Conservation (phyloP, 306 rosid species). For the Crotalaria pallida region DNA sequence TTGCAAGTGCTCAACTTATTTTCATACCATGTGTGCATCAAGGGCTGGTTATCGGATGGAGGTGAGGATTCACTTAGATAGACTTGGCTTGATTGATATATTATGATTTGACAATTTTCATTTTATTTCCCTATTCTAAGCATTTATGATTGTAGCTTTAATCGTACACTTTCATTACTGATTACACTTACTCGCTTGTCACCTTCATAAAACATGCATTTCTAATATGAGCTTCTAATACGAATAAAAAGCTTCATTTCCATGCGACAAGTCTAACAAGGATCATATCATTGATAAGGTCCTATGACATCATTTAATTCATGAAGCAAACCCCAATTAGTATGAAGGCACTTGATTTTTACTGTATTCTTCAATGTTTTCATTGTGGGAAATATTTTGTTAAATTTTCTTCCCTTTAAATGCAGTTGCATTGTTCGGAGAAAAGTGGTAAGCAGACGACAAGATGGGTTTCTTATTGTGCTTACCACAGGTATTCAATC, state of each 20-base stretch:
- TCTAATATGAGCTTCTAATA: not conserved
- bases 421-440: slow-evolving; percentile 92
- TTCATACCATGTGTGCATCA: slow-evolving; percentile 99
- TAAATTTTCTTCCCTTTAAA: slow-evolving; percentile 24
- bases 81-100: slow-evolving; percentile 10
- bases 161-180: not conserved
- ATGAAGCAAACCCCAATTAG: not conserved
- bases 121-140: slow-evolving; percentile 15
- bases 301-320: not conserved
- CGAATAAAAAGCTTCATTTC: not conserved
- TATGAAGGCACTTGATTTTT: not conserved
- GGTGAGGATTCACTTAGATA: slow-evolving; percentile 42
- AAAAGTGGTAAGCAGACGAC: slow-evolving; percentile 89
- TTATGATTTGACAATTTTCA: not conserved
- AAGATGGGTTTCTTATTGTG: slow-evolving; percentile 92
- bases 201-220: slow-evolving; percentile 10
- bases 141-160: not conserved
- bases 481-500: slow-evolving; percentile 84
- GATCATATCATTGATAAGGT: not conserved
- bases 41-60: slow-evolving; percentile 99
- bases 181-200: not conserved
- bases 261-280: not conserved
- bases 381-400: slow-evolving; percentile 1
- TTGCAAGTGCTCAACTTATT: slow-evolving; percentile 98
- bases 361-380: slow-evolving; percentile 10